Evolutionary conservation across 192 early-diverging fungal genomes (phyloP).

Genomic region (Martensiomyces pterosporus): DNA sequence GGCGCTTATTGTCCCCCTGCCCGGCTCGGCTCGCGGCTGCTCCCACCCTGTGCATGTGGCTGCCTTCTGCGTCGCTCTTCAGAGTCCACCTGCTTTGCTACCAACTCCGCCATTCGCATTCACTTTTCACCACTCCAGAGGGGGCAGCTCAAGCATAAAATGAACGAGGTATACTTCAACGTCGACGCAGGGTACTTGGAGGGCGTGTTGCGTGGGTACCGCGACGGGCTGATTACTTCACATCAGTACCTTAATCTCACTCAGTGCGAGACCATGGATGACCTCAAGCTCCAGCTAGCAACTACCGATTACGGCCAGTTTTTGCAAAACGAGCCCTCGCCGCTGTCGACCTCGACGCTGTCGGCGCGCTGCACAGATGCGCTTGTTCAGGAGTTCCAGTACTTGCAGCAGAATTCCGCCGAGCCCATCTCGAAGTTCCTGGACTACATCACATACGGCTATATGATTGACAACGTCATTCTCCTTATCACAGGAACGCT

Average conservation of each 20-base stretch:
- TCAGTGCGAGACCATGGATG: conserved; percentile 97
- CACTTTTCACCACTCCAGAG: neutral
- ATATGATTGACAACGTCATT: conserved; percentile 99
- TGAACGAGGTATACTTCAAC: conserved; percentile 71
- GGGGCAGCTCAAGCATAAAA: too few species aligned
- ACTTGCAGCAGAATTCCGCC: conserved; percentile 78
- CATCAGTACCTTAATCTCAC: conserved; percentile 90
- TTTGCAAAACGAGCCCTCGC: conserved; percentile 94
- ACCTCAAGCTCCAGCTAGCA: conserved; percentile 89
- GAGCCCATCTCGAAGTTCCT: conserved; percentile 85
- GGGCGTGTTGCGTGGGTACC: conserved; percentile 92
- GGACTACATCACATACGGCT: conserved; percentile 91
- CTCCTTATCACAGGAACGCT: conserved; percentile 96
- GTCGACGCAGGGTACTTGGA: conserved; percentile 88
- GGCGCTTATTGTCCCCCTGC: too few species aligned
- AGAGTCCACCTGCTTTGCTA: too few species aligned
- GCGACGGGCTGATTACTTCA: conserved; percentile 74
- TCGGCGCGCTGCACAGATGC: conserved; percentile 84
- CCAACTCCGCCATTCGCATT: neutral
- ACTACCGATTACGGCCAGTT: conserved; percentile 95
- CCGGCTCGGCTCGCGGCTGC: too few species aligned
- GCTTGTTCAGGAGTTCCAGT: conserved; percentile 90
- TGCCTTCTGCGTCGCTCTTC: too few species aligned
- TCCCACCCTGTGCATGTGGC: too few species aligned
- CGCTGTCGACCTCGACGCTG: conserved; percentile 88